phyloP scores from a whole-genome alignment of 352 stramenopile species.

The Globisporangium yorkense region DNA sequence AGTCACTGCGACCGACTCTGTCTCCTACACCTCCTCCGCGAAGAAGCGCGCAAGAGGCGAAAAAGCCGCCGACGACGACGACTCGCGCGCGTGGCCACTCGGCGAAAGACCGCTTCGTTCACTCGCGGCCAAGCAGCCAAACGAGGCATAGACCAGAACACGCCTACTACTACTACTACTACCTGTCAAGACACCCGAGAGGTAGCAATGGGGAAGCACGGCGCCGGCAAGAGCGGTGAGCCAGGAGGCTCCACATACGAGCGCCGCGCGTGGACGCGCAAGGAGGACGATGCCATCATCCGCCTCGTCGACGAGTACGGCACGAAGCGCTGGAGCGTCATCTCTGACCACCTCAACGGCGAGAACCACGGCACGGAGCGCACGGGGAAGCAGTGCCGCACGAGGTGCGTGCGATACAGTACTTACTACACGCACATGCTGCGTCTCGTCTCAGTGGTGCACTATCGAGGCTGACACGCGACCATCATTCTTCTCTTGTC shows the following conservation, averaged over 20 bases:
- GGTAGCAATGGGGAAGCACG: conserved; percentile 44
- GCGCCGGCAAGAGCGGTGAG: conserved; percentile 26
- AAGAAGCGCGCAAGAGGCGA: conserved; percentile 1
- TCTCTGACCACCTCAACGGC: conserved; percentile 82
- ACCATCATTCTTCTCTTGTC: too few relatives aligned
- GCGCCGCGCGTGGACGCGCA: conserved; percentile 76
- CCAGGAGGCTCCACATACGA: conserved; percentile 71
- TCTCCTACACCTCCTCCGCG: too few relatives aligned
- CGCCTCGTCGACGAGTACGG: conserved; percentile 82
- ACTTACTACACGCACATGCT: too few relatives aligned
- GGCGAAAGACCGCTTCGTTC: background rate
- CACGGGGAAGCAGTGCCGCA: conserved; percentile 82
- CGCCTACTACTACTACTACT: background rate
- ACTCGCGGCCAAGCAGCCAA: conserved; percentile 3
- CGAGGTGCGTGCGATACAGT: conserved; percentile 22
- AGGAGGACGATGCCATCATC: conserved; percentile 84
- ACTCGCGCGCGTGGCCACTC: background rate
- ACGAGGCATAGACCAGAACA: conserved; percentile 1
- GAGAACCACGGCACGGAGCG: conserved; percentile 81
- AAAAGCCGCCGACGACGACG: background rate
- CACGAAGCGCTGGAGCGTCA: conserved; percentile 85
- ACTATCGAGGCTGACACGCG: background rate
- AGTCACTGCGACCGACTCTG: background rate
- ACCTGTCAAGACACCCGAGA: background rate
- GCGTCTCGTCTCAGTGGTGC: background rate